Base-by-base conservation (phyloP, 805 yeast genomes). In the Kodamaea laetipori region DNA sequence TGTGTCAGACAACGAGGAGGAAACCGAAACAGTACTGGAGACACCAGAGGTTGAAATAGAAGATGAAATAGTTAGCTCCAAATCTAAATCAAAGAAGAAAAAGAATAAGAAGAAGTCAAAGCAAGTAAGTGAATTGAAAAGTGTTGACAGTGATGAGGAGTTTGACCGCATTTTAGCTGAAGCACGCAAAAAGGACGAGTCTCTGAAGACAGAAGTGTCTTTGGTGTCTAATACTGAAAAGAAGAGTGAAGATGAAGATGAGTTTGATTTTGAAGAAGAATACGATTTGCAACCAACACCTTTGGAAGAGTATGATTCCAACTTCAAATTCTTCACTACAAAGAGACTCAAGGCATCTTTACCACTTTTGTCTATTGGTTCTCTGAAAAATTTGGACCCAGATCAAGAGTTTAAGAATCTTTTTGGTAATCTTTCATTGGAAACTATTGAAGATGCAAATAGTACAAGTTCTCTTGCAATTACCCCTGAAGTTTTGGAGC, bases 391-490 rank as follows among this genome's bases (percentile, higher is more conserved):
- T 46, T 66, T 88, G 35, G 92, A 87, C 57, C 85, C 92, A 1
- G 95, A 88, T 54, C 76, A 77, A 31, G 96, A 88, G 57, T 81
- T 84, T 54, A 77, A 77, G 45, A 69, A 74, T 47, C 64, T 88
- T 39, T 86, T 88, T 64, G 95, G 92, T 10, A 81, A 82, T 52
- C 61, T 86, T 11, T 81, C 90, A 1, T 58, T 74, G 5, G 85
- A 81, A 33, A 80, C 86, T 0, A 72, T 86, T 13, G 84, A 82
- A 43, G 92, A 86, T 60, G 90, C 88, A 0, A 85, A 84, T 52
- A 75, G 86, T 1, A 78, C 88, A n/a, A 77, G 90, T 0, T 80
- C 90, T 0, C 69, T 82, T 2, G 78, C 83, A 26, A 76, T 81
- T 0, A 76, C 86, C 0, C 92, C 90, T 0, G 90, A 84, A 48